Evolutionary conservation across 257 asterid genomes (phyloP), one percentile per base, ranked within the genome.

Genomic region (Sherardia arvensis): DNA sequence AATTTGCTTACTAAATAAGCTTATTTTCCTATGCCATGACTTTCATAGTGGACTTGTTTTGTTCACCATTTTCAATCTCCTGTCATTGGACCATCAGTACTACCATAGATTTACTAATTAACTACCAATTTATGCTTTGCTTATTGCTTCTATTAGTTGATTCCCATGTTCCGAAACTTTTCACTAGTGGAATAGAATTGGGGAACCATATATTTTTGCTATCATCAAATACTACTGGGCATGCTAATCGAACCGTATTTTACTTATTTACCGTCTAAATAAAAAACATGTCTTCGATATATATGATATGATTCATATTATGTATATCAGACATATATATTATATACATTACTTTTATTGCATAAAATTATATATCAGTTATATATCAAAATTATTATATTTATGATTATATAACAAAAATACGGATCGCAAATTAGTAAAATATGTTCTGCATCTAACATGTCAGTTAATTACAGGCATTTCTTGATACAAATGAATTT

Each of bases 21-120:
- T 30, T 48, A 54, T 62, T 21, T n/a, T 61, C 40, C 59, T 17
- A 32, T 12, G 21, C 26, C 49, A 23, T 18, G 58, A 17, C 69
- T 63, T 69, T 12, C 36, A 38, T 29, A 56, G 69, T 62, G 74
- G 73, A 62, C 36, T 48, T 68, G 48, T 62, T 43, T 32, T 58
- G 53, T 21, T 60, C 53, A 48, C 58, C 38, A 33, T 68, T 49
- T 33, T 26, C n/a, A 25, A 1, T 22, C 18, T 27, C 55, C 25
- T 32, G 18, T 11, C 10, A 43, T 33, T 67, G 65, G 25, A 40
- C 30, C 14, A 15, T 27, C 20, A 15, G 4, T 14, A 43, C 49
- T 43, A 43, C 14, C 28, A 38, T 38, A 38, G 47, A 38, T 38
- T 38, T 38, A 40, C 25, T 11, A 48, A 29, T 68, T 56, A 53